Conservation (phyloP, 148 eudicot species). For the Rhododendron molle region DNA sequence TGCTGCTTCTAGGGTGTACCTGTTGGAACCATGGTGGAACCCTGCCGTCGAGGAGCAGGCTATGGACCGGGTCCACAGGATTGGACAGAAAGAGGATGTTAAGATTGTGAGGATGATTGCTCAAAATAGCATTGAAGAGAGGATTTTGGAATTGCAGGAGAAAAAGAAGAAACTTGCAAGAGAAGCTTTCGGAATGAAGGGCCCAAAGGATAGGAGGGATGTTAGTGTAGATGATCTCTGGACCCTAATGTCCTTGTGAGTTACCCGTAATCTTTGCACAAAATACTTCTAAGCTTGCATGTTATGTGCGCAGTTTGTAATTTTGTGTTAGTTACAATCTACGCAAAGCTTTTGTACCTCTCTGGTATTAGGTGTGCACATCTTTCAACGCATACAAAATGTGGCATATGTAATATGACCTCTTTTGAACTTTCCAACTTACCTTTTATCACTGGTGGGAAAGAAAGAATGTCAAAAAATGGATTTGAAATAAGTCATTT, state of each 20-base stretch:
- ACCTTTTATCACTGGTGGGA: not conserved
- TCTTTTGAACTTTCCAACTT: not conserved
- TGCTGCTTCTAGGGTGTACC: slow-evolving; percentile 70
- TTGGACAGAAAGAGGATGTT: slow-evolving; percentile 83
- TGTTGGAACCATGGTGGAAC: slow-evolving; percentile 98
- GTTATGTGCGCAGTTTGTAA: not conserved
- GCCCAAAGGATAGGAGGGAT: slow-evolving; percentile 60
- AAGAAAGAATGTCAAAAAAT: not conserved
- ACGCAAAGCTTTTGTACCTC: not conserved
- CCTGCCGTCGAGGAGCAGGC: slow-evolving; percentile 98
- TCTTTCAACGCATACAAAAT: not conserved
- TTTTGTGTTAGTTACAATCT: not conserved
- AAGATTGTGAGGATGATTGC: slow-evolving; percentile 85
- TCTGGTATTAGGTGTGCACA: not conserved
- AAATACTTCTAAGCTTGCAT: not conserved
- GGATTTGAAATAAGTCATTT: not conserved
- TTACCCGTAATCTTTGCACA: not conserved
- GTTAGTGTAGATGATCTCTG: slow-evolving; percentile 64
- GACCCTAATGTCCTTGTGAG: slow-evolving; percentile 63
- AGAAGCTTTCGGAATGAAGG: slow-evolving; percentile 64
- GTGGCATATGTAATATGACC: not conserved
- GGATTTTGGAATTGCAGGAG: slow-evolving; percentile 78
- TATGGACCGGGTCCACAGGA: slow-evolving; percentile 91
- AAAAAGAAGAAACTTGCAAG: slow-evolving; percentile 66
- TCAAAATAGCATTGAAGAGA: slow-evolving; percentile 76